Evolutionary conservation across 441 rosid species (phyloP).

Genomic region (Erodium texanum): DNA sequence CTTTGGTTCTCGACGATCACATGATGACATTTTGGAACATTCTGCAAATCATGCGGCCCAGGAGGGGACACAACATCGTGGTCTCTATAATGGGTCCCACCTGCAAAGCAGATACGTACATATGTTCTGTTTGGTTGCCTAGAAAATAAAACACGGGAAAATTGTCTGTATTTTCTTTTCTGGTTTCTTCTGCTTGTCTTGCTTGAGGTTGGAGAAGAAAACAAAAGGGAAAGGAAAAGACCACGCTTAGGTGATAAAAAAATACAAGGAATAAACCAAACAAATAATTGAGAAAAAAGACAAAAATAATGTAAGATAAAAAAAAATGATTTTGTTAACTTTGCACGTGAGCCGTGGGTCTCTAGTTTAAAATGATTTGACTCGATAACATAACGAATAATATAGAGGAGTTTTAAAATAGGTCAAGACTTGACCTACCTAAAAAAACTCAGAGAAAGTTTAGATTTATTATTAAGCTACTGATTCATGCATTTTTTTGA

Average conservation of each 20-base stretch:
- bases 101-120: neutral
- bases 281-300: neutral
- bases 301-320: no score
- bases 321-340: no score
- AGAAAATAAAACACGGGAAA: conserved; percentile 13
- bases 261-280: conserved; percentile 5
- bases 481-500: no score
- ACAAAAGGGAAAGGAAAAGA: conserved; percentile 33
- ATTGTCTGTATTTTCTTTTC: neutral
- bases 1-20: no score
- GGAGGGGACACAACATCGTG: neutral
- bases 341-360: no score
- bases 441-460: no score
- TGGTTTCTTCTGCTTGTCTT: no score
- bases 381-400: no score
- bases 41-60: neutral
- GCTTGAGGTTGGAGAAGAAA: conserved; percentile 14
- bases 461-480: no score
- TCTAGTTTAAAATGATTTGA: no score
- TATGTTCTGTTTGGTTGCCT: neutral
- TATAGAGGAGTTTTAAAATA: no score
- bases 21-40: neutral
- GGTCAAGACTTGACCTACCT: no score
- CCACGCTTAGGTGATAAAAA: conserved; percentile 63
- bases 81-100: neutral